Conservation (phyloP, 441 rosid genomes). For the Biscutella laevigata region DNA sequence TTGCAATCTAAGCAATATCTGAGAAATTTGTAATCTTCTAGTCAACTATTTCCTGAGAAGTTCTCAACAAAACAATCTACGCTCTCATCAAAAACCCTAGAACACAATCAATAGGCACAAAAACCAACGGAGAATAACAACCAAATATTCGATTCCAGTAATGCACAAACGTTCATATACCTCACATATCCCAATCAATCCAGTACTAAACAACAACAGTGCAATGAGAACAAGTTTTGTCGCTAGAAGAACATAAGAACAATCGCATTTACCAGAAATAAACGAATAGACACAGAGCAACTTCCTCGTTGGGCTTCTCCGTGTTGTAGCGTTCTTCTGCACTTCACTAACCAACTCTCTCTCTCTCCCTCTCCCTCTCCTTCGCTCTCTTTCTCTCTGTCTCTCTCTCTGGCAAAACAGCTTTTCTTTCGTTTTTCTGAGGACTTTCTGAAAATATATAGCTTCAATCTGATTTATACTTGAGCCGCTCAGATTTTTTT, state of each 20-base stretch:
- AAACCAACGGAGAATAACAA: constrained; percentile 17
- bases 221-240: constrained; percentile 12
- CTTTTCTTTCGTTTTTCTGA: constrained; percentile 8
- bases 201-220: neutral
- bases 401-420: constrained; percentile 9
- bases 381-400: too few species aligned
- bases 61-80: neutral
- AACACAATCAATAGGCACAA: constrained; percentile 15
- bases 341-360: constrained; percentile 11
- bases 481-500: constrained; percentile 13
- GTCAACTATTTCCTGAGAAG: neutral
- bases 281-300: constrained; percentile 1
- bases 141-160: constrained; percentile 12
- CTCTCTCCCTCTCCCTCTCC: neutral
- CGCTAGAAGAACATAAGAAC: constrained; percentile 16
- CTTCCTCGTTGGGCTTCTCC: constrained; percentile 9
- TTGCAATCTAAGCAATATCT: constrained; percentile 11
- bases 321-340: constrained; percentile 15
- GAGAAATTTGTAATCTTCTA: neutral
- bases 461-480: constrained; percentile 17
- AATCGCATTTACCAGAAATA: constrained; percentile 21
- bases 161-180: constrained; percentile 9
- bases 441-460: constrained; percentile 12
- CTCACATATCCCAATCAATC: constrained; percentile 6
- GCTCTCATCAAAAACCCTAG: constrained; percentile 22